Base-by-base conservation (phyloP, 2,329 filamentous ascomycete species). In the Ascosphaera apis region DNA sequence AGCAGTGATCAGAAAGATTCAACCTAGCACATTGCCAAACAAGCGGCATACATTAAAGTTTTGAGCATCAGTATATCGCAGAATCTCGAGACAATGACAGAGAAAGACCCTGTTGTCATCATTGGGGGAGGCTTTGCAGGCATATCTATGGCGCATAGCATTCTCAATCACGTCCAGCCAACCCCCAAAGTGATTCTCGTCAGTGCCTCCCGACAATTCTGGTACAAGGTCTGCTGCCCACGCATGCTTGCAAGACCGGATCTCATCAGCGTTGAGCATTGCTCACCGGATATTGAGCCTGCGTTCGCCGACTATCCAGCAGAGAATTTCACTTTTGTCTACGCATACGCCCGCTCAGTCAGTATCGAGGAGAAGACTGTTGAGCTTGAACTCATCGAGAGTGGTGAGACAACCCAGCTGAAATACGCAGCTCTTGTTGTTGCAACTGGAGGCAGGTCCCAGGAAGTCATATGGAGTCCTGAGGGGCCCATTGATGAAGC, bases 101-200 rank as follows among this genome's bases (percentile, higher is more conserved):
- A 25, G 5, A 5, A 11, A 11, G 21, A 25, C 11, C 21, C 21
- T 11, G 21, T 69, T 38, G 48, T 69, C 40, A 54, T 71, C 15
- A 48, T 71, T 2, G 67, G 67, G 16, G 64, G 58, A 15, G 67
- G 64, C 7, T 69, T 63, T 41, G 63, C 49, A 8, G 66, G 66
- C 16, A 37, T 67, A 3, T 61, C 59, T 4, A 56, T 52, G 3
- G 63, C 66, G 1, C 66, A 72, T 42, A 65, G 66, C 42, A 50
- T 67, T 18, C 58, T 67, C 18, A 62, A 62, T 40, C 64, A 71
- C 50, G 54, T 55, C 16, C 33, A 69, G 7, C 62, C 66, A 0
- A 38, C 45, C 0, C 63, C 62, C 42, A 51, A 57, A 27, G 44
- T 66, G 30, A 42, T 60, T 16, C 46, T 67, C 6, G 42, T 65